Evolutionary conservation across 1,284 basidiomycete species (phyloP).

Genomic region (Gomphus bonarii): DNA sequence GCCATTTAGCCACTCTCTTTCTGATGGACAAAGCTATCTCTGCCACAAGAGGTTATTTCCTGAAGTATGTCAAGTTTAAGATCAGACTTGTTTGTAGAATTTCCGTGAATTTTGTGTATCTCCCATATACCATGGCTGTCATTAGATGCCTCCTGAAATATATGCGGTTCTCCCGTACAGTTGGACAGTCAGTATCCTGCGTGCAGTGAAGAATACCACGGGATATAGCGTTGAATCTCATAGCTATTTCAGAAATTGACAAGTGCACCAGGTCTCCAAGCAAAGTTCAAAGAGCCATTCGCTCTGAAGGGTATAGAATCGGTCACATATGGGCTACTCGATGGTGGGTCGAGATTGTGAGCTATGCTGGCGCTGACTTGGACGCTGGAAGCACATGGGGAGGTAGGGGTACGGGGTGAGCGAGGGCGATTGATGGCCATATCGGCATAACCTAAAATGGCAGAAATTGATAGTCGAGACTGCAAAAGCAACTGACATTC

Average conservation of each 20-base stretch:
- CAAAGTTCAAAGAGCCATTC: neutral
- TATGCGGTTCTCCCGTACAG: neutral
- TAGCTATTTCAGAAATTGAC: neutral
- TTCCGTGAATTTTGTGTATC: neutral
- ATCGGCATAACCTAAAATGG: no score
- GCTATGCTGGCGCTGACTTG: no score
- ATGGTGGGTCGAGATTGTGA: no score
- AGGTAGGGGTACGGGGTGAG: no score
- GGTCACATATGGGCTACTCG: neutral
- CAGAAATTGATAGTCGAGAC: no score
- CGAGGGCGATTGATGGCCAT: no score
- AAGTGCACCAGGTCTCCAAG: neutral
- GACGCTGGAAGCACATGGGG: no score
- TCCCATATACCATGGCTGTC: neutral
- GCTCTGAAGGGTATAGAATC: neutral
- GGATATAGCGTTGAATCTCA: neutral
- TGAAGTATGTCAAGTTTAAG: neutral
- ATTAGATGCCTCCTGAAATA: neutral
- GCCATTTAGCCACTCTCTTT: neutral
- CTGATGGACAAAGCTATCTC: neutral
- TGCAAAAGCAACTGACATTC: no score
- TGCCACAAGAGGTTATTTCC: neutral
- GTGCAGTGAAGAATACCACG: neutral
- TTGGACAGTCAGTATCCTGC: neutral
- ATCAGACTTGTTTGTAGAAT: neutral